These are phyloP conservation scores for Dioscorea zingiberensis DNA, from an alignment of 106 monocot genomes.

Conservation along the genomic window DNA sequence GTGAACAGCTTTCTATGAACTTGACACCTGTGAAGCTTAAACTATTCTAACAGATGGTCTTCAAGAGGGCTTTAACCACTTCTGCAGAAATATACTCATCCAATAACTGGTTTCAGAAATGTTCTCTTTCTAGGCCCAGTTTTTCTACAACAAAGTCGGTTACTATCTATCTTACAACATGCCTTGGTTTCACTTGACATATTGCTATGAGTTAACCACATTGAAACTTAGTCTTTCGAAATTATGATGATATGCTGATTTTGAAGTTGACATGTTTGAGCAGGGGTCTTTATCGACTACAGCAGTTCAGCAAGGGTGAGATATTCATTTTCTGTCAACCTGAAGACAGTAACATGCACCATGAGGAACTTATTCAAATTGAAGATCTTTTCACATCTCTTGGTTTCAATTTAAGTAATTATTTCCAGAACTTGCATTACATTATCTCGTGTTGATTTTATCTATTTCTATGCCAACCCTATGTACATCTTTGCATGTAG, in stretches of 20 bases:
- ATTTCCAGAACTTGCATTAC: not conserved
- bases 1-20: no score
- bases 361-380: slow-evolving; percentile 82
- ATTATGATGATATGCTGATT: not conserved
- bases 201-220: no score
- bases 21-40: no score
- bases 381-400: slow-evolving; percentile 89
- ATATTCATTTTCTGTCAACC: slow-evolving; percentile 93
- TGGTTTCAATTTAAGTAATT: slow-evolving; percentile 93
- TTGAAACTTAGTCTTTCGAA: no score
- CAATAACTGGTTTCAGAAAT: no score
- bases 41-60: no score
- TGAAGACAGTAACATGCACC: slow-evolving; percentile 74
- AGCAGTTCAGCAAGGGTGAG: slow-evolving; percentile 99
- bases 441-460: not conserved
- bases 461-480: not conserved
- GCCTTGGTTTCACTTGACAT: no score
- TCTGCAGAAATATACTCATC: no score
- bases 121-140: no score
- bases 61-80: no score
- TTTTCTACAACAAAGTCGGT: no score
- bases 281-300: slow-evolving; percentile 94
- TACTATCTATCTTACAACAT: no score
- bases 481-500: slow-evolving; percentile 25
- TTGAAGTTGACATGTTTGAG: slow-evolving; percentile 4